Evolutionary conservation across 208 protist genomes (phyloP).

Genomic region (Naegleria gruberi): DNA sequence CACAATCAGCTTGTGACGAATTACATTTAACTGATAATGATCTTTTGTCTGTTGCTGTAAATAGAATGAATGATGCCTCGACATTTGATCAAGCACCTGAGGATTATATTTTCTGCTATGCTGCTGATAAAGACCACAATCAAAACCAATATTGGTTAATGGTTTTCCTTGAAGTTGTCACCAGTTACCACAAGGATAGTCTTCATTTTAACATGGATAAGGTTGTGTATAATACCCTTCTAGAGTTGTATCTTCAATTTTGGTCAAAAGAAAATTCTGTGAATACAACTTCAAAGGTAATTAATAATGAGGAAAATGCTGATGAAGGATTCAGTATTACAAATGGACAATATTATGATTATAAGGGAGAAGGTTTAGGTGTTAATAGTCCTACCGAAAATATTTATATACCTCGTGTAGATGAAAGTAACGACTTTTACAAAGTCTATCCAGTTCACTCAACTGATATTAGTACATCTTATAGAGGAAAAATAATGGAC

Average conservation of each 20-base stretch:
- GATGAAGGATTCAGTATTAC: not conserved
- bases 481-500: not conserved
- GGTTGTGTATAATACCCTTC: conserved; percentile 72
- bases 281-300: not conserved
- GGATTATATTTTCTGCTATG: conserved; percentile 78
- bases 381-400: not conserved
- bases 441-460: not conserved
- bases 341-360: not conserved
- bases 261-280: not conserved
- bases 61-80: not conserved
- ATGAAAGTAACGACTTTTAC: not conserved
- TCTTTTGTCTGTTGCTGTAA: not conserved
- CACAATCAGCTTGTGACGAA: conserved; percentile 4
- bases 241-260: conserved; percentile 72
- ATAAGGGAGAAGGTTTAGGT: not conserved
- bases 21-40: not conserved
- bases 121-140: conserved; percentile 27
- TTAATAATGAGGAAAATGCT: not conserved
- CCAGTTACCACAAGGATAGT: conserved; percentile 47
- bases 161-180: conserved; percentile 72
- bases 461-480: not conserved
- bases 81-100: conserved; percentile 41
- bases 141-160: conserved; percentile 65
- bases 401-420: not conserved
- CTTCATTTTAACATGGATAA: not conserved